Conservation (phyloP, 78 protist genomes). For the Emiliania huxleyi region DNA sequence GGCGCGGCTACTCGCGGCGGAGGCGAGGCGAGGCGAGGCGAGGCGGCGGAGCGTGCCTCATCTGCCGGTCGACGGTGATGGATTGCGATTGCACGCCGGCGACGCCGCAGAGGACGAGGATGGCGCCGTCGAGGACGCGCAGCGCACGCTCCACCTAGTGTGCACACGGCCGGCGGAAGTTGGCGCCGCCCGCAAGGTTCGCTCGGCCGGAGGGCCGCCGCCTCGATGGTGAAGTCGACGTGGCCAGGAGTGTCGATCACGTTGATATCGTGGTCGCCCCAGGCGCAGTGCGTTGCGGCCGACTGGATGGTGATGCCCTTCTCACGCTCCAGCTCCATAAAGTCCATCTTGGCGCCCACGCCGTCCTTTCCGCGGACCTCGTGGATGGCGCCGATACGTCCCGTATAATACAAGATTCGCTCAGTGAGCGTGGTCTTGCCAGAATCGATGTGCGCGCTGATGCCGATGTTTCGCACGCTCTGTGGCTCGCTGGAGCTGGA, state of each 20-base stretch:
- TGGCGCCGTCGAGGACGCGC: constrained; percentile 70
- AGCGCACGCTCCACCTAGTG: constrained; percentile 72
- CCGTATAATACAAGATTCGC: constrained; percentile 92
- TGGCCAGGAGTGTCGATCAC: constrained; percentile 98
- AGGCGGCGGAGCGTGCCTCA: constrained; percentile 50
- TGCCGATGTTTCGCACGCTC: constrained; percentile 64
- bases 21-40: background rate
- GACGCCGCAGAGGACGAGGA: constrained; percentile 83
- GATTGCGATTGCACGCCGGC: constrained; percentile 92
- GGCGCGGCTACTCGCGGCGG: background rate
- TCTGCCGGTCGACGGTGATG: constrained; percentile 81
- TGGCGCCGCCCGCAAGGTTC: too few relatives aligned
- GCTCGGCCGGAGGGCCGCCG: background rate
- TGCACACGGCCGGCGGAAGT: background rate
- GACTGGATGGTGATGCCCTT: constrained; percentile 96
- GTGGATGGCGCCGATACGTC: constrained; percentile 38
- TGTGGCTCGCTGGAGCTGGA: too few relatives aligned
- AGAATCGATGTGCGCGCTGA: constrained; percentile 75
- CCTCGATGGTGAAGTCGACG: constrained; percentile 98
- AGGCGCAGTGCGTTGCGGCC: constrained; percentile 91
- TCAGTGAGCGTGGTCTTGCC: constrained; percentile 97
- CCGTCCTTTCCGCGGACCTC: constrained; percentile 88
- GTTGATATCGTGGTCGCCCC: constrained; percentile 87
- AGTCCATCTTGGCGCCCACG: constrained; percentile 95
- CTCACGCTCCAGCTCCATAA: constrained; percentile 83